Percentiles rank a stretch among this genome's conserved stretches.
These are phyloP conservation scores for Zymoseptoria brevis DNA, from an alignment of 2,329 filamentous ascomycete species.

Conservation along the genomic window DNA sequence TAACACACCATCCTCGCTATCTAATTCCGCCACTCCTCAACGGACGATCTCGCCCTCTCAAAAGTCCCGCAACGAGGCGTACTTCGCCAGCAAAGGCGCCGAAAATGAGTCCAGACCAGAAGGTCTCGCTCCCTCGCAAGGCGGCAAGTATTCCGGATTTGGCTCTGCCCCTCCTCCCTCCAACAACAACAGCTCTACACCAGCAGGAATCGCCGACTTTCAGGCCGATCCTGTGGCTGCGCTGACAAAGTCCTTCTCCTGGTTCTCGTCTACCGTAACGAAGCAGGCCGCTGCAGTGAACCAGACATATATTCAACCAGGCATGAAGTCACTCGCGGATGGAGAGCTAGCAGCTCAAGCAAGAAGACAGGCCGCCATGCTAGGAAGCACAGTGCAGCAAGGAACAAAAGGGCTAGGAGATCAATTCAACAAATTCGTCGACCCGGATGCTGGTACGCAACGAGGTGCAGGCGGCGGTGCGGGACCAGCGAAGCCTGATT, in stretches of 20 bases:
- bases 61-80: slow-evolving; percentile 69
- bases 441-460: slow-evolving; percentile 34
- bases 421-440: slow-evolving; percentile 78
- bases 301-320: slow-evolving; percentile 84
- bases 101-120: slow-evolving; percentile 73
- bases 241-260: slow-evolving; percentile 85
- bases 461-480: slow-evolving; percentile 18
- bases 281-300: slow-evolving; percentile 91
- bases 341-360: slow-evolving; percentile 50
- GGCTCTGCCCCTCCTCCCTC: slow-evolving; percentile 62
- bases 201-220: slow-evolving; percentile 66
- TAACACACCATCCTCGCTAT: slow-evolving; percentile 3
- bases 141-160: slow-evolving; percentile 87
- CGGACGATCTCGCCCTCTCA: slow-evolving; percentile 27
- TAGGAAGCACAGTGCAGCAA: slow-evolving; percentile 52
- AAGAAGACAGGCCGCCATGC: slow-evolving; percentile 44
- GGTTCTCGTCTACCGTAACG: slow-evolving; percentile 79
- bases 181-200: slow-evolving; percentile 29
- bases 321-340: slow-evolving; percentile 68
- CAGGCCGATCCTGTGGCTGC: slow-evolving; percentile 85
- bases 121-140: slow-evolving; percentile 73
- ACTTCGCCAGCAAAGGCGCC: slow-evolving; percentile 76
- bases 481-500: slow-evolving; percentile 66
- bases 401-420: slow-evolving; percentile 70
- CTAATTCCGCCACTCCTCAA: slow-evolving; percentile 10